These are phyloP conservation scores for Cetraspora pellucida DNA, from an alignment of 192 early-diverging fungal species.

Conservation along the genomic window DNA sequence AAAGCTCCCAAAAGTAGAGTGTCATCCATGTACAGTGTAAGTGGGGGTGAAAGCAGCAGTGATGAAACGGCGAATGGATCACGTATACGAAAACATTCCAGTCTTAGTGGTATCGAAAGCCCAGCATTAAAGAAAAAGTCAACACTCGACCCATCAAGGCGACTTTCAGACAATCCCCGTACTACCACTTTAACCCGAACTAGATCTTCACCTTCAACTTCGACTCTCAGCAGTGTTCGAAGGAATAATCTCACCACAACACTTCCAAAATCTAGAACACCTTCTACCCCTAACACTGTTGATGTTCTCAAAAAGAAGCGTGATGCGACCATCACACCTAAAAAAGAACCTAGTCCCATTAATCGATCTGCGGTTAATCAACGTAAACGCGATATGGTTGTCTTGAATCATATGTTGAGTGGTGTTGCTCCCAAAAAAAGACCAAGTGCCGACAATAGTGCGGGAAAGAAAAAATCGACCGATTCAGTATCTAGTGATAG, in stretches of 20 bases:
- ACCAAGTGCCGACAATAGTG: neutral
- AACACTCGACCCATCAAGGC: neutral
- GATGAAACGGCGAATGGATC: constrained; percentile 23
- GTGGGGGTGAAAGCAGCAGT: constrained; percentile 30
- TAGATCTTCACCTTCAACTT: neutral
- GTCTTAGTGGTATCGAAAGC: constrained; percentile 19
- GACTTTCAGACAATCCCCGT: neutral
- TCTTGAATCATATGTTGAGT: constrained; percentile 19
- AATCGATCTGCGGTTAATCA: constrained; percentile 33
- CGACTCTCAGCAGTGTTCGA: neutral
- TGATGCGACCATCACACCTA: constrained; percentile 2
- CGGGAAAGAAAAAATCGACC: constrained; percentile 9
- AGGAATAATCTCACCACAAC: neutral
- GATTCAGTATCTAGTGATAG: constrained; percentile 29
- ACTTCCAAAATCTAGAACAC: neutral
- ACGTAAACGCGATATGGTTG: constrained; percentile 22
- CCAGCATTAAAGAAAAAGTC: neutral
- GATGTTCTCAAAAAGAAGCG: constrained; percentile 12
- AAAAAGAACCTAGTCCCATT: constrained; percentile 29
- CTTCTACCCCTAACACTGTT: neutral
- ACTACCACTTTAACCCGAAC: neutral
- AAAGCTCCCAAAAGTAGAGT: constrained; percentile 7
- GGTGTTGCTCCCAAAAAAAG: constrained; percentile 24
- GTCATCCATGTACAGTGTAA: constrained; percentile 12
- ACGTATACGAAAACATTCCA: constrained; percentile 13